Base-by-base conservation (phyloP, 1,284 basidiomycete genomes). In the Cutaneotrichosporon cavernicola region DNA sequence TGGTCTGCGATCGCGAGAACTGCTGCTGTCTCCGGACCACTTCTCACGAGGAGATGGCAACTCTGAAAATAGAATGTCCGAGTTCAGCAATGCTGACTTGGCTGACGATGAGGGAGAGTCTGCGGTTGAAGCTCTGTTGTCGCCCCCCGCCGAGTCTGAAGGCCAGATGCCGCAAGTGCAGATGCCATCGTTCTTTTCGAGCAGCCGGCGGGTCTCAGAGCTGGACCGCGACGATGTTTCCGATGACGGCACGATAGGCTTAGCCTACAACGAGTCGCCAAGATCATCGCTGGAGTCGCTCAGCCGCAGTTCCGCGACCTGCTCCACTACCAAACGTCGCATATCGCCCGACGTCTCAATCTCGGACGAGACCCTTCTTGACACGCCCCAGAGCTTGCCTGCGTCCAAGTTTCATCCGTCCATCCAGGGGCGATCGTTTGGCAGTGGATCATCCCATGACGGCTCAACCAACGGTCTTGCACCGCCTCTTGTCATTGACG, bases 281-380 rank as follows among this genome's bases (percentile, higher is more conserved):
- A 40, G 55, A 21, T 22, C 36, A 9, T 56, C 55, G 26, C 34
- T 56, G n/a, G 58, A 59, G 1, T 59, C 58, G 47, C 34, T 50
- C n/a, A 32, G 50, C 46, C 26, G 22, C 55, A 40, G 55, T 13
- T 53, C 51, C 5, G 51, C 51, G 14, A 53, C 51, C 7, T 30
- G 31, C 30, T 53, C 51, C 30, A 53, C 51, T 4, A 43, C 36
- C 32, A 56, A 43, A 22, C 55, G 38, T 5, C 55, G 26, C 32
- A 50, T 32, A 13, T 60, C 58, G 38, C 58, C 34, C 4, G 58
- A 60, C 50, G 16, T 34, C 16, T 49, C 55, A 7, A 49, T 46
- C 1, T 65, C 64, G 0, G 65, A 67, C 30, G 66, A 65, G 36
- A 65, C 63, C 0, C 38, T 64, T 3, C 38, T 67, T 18, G 50